Evolutionary conservation across 2,329 filamentous ascomycete genomes (phyloP).

Genomic region (Leptosphaerulina australis): DNA sequence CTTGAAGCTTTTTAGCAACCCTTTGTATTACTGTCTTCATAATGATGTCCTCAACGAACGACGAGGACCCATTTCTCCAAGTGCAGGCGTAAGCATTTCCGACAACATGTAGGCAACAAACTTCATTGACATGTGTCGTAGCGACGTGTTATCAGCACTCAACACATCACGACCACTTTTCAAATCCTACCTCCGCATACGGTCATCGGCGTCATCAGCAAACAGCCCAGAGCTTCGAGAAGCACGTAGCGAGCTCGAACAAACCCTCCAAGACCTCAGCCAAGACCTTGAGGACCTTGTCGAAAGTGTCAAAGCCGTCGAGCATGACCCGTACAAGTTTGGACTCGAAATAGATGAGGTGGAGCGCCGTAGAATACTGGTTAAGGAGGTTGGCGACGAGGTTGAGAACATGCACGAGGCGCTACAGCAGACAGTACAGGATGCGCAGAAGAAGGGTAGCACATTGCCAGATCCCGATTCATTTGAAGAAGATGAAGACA

Average conservation of each 20-base stretch:
- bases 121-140: slow-evolving; percentile 51
- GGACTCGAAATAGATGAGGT: slow-evolving; percentile 86
- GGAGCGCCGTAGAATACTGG: slow-evolving; percentile 75
- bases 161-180: slow-evolving; percentile 83
- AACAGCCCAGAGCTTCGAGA: slow-evolving; percentile 68
- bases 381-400: slow-evolving; percentile 88
- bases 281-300: slow-evolving; percentile 89
- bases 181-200: slow-evolving; percentile 93
- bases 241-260: slow-evolving; percentile 75
- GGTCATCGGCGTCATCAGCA: slow-evolving; percentile 75
- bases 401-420: slow-evolving; percentile 88
- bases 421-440: slow-evolving; percentile 65
- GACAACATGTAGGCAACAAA: slow-evolving; percentile 7
- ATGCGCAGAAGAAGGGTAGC: slow-evolving; percentile 43
- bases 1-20: not conserved
- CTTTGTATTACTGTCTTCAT: not conserved
- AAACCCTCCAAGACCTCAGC: slow-evolving; percentile 72
- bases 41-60: slow-evolving; percentile 48
- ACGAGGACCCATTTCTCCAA: slow-evolving; percentile 58
- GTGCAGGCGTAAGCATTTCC: slow-evolving; percentile 52
- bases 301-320: slow-evolving; percentile 84
- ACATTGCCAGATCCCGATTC: slow-evolving; percentile 66
- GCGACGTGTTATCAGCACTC: slow-evolving; percentile 87
- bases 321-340: slow-evolving; percentile 84
- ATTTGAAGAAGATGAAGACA: slow-evolving; percentile 60